Percentiles rank a stretch among this genome's conserved stretches.
phyloP scores from a whole-genome alignment of 257 asterid genomes.

The Solanum clarkiae region DNA sequence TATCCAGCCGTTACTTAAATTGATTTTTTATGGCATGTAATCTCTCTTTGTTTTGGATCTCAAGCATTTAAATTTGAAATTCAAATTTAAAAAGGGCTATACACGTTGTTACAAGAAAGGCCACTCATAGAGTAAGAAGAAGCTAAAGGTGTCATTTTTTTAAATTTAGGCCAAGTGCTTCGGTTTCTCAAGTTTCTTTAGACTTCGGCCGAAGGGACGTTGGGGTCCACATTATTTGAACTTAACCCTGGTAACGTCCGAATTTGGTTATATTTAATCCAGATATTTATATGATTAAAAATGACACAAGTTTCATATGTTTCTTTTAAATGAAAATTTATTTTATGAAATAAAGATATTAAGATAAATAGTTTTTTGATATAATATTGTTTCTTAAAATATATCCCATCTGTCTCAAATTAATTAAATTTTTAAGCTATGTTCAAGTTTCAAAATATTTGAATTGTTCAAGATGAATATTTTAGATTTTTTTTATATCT shows the following conservation, averaged over 20 bases:
- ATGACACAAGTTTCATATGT: not conserved
- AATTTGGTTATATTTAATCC: not conserved
- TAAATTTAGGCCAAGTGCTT: not conserved
- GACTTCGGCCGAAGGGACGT: not conserved
- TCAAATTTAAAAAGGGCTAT: conserved; percentile 38
- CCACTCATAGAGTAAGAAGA: not conserved
- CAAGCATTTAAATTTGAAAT: conserved; percentile 46
- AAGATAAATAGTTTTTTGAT: not conserved
- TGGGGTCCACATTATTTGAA: not conserved
- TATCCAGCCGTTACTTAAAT: not conserved
- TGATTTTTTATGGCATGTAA: not conserved
- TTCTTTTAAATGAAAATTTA: not conserved
- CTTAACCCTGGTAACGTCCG: not conserved
- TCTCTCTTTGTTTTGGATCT: not conserved
- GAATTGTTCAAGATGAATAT: too few relatives aligned
- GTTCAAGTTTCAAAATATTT: too few relatives aligned
- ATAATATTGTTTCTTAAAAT: not conserved
- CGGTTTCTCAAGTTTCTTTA: not conserved
- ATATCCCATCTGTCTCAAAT: too few relatives aligned
- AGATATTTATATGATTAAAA: too few relatives aligned
- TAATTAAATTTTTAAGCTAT: too few relatives aligned
- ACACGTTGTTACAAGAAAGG: conserved; percentile 27
- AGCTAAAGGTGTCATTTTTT: not conserved
- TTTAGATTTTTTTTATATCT: too few relatives aligned
- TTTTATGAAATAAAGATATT: too few relatives aligned